Base-by-base conservation (phyloP, 208 protist species). In the Ichthyophonus hoferi region DNA sequence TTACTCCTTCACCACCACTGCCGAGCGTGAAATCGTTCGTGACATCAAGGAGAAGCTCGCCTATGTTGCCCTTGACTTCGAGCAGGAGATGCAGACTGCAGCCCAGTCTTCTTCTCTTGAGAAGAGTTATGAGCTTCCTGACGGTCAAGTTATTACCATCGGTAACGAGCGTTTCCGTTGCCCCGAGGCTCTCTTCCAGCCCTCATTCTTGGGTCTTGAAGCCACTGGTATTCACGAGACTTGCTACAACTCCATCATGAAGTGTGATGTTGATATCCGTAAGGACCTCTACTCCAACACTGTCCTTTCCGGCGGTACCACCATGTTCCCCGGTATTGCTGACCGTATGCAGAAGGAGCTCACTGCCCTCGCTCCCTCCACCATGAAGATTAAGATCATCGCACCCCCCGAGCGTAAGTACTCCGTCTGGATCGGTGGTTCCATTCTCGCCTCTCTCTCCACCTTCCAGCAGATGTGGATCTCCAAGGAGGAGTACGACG, bases 391-490 rank as follows among this genome's bases (percentile, higher is more conserved):
- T 79, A 98, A 98, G 93, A 96, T 98, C 50, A 94, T 98, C 76
- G 96, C 97, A 35, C 96, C 96, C 81, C 96, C 96, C 41, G 98
- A 99, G 77, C 86, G 92, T 42, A 91, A 91, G 83, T 92, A 91
- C 88, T 91, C 88, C 31, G 86, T 90, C 40, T 92, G 91, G 91
- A 92, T 92, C 42, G 98, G 98, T 82, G 98, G 98, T 83, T 99
- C 97, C 39, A 99, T 99, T 89, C 89, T 99, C 38, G 96, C 98
- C 17, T 98, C 96, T 37, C 94, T 99, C 41, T 95, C 94, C 31
- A 98, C 97, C 37, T 99, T 99, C 94, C 94, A 97, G 87, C 94
- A 97, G 84, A 98, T 98, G 95, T 99, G 98, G 97, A 98, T 99
- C 88, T 96, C 97, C 88, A 98, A 98, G 94, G 93, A 97, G 87